Conservation (phyloP, 805 yeast genomes). For the Candida dajiaensis region DNA sequence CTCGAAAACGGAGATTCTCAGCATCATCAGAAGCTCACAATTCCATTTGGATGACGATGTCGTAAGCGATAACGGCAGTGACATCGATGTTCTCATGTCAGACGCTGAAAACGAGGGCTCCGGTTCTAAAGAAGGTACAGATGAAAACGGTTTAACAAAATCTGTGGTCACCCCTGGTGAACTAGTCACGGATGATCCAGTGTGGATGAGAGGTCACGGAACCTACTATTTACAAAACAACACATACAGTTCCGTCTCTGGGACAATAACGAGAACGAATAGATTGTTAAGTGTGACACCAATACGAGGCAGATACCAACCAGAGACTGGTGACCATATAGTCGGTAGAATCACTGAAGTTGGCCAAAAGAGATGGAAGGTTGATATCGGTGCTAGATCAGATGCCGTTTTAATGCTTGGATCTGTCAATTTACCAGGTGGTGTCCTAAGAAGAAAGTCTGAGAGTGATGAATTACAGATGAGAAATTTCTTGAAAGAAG, state of each 20-base stretch:
- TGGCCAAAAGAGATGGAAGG: conserved; percentile 92
- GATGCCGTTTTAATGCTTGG: conserved; percentile 92
- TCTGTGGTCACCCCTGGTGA: conserved; percentile 91
- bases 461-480: conserved; percentile 95
- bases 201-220: conserved; percentile 99
- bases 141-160: conserved; percentile 24
- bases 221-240: conserved; percentile 72
- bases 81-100: conserved; percentile 28
- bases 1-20: conserved; percentile 10
- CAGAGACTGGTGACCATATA: conserved; percentile 95
- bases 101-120: conserved; percentile 15
- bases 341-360: conserved; percentile 94
- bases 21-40: conserved; percentile 14
- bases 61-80: conserved; percentile 27
- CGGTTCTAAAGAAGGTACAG: conserved; percentile 21
- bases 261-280: conserved; percentile 80
- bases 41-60: conserved; percentile 11
- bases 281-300: conserved; percentile 82
- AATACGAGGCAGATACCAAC: conserved; percentile 78
- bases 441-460: conserved; percentile 86
- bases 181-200: conserved; percentile 88
- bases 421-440: conserved; percentile 95
- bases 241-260: conserved; percentile 90
- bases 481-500: conserved; percentile 92
- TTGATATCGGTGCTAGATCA: conserved; percentile 91